Percentiles rank a stretch among this genome's conserved stretches.
These are phyloP conservation scores for Tuber melanosporum DNA, from an alignment of 495 filamentous ascomycete genomes.

Conservation along the genomic window DNA sequence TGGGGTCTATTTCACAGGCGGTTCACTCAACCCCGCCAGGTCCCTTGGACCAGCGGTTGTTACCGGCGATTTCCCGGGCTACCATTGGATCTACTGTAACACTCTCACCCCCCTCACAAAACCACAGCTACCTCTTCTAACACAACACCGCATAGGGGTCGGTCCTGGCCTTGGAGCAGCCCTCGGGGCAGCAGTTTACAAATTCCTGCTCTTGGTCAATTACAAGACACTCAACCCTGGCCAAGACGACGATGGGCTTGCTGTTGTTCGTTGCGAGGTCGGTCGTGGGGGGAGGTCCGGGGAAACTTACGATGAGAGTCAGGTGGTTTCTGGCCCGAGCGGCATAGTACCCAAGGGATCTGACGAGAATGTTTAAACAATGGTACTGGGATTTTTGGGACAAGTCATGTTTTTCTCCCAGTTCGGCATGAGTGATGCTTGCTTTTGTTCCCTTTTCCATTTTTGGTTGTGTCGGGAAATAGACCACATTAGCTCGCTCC, in stretches of 20 bases:
- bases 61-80: slow-evolving; percentile 55
- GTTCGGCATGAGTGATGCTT: background rate
- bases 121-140: background rate
- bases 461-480: background rate
- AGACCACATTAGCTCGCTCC: background rate
- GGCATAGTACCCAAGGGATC: background rate
- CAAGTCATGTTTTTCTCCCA: background rate
- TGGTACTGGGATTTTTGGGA: background rate
- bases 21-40: slow-evolving; percentile 65
- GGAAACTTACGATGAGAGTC: background rate
- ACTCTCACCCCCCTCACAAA: background rate
- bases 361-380: background rate
- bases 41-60: slow-evolving; percentile 67
- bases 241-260: slow-evolving; percentile 39
- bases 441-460: background rate
- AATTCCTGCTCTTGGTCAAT: slow-evolving; percentile 39
- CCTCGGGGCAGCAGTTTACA: slow-evolving; percentile 39
- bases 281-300: background rate
- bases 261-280: background rate
- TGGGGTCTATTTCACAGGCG: slow-evolving; percentile 66
- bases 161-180: slow-evolving; percentile 47
- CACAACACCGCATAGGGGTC: slow-evolving; percentile 43
- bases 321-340: background rate
- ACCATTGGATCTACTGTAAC: slow-evolving; percentile 65
- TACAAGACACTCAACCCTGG: slow-evolving; percentile 43